Conservation (phyloP, 192 early-diverging fungal species). For the Fimicolochytrium jonesii region DNA sequence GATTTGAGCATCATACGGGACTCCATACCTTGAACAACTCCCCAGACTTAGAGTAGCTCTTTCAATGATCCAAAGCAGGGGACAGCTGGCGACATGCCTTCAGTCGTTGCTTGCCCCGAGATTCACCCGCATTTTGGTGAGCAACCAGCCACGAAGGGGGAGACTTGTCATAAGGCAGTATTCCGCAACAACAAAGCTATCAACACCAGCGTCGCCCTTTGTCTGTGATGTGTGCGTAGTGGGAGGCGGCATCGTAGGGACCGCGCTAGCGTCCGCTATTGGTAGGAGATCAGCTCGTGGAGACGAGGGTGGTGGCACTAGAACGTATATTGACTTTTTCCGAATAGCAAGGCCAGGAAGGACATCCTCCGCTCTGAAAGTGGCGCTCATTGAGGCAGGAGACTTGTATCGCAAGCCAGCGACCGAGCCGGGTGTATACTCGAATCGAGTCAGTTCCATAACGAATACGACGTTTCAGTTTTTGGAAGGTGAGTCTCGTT, state of each 20-base stretch:
- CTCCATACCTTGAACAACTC: too few relatives aligned
- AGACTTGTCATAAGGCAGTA: too few relatives aligned
- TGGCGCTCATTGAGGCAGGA: slow-evolving; percentile 79
- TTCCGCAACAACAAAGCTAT: background rate
- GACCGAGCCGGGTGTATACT: slow-evolving; percentile 47
- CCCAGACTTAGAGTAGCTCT: too few relatives aligned
- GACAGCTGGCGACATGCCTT: too few relatives aligned
- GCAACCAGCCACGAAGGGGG: too few relatives aligned
- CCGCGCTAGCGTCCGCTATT: slow-evolving; percentile 75
- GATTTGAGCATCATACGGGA: too few relatives aligned
- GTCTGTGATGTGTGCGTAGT: slow-evolving; percentile 75
- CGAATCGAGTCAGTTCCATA: slow-evolving; percentile 79
- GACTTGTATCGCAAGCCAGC: slow-evolving; percentile 60
- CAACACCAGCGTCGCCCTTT: background rate
- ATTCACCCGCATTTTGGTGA: too few relatives aligned
- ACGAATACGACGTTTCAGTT: slow-evolving; percentile 65
- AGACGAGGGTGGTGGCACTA: too few relatives aligned
- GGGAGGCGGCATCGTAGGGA: slow-evolving; percentile 86
- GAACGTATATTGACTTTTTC: too few relatives aligned
- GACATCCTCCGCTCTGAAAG: slow-evolving; percentile 41
- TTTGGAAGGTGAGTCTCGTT: slow-evolving; percentile 29
- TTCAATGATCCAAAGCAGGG: too few relatives aligned
- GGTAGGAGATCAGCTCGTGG: slow-evolving; percentile 44
- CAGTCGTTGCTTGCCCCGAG: too few relatives aligned
- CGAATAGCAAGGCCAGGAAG: too few relatives aligned